Evolutionary conservation across 164 flowering plant genomes (phyloP), one percentile per base, ranked within the genome.

Genomic region (Nelumbo lutea): DNA sequence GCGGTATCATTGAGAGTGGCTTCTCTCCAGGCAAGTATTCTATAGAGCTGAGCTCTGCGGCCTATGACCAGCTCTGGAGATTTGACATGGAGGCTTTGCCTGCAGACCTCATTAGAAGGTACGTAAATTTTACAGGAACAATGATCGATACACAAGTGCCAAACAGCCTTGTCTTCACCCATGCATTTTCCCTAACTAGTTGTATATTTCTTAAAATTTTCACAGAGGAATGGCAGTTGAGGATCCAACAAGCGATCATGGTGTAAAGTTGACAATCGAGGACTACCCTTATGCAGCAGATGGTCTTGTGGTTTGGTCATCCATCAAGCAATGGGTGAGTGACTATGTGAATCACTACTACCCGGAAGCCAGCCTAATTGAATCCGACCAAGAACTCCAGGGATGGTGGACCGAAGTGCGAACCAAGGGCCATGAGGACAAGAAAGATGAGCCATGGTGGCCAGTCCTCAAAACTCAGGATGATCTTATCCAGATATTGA

Each of bases 261-360:
- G 81, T 3, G 44, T 80, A 38, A 75, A 68, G 62, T 65, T 80
- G 1, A 39, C 68, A 27, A 78, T 80, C 1, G 71, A 78, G 39
- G 83, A 80, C 69, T 75, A 80, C 73, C 83, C 83, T 0, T 80
- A 58, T 53, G 83, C 83, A 9, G 73, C 68, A 5, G 83, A 80
- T 42, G 83, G 83, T 42, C 77, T 80, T 3, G 1, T 67, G 6
- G 45, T 80, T 0, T 80, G 79, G 79, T 73, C 68, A 5, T 6
- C 63, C 60, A 59, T 78, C 8, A 73, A 75, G 41, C 42, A 65
- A 38, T 80, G 81, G 83, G 76, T 78, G 0, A 53, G 61, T 3
- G 75, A 72, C 58, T 80, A 80, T 48, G 79, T 77, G 11, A 70
- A 68, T 52, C 73, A 73, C 63, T 78, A 78, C 69, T 80, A 80